A percentile compares a stretch with the other conserved stretches of the same genome.
phyloP scores from a whole-genome alignment of 306 rosid species.

The Quercus cerris region DNA sequence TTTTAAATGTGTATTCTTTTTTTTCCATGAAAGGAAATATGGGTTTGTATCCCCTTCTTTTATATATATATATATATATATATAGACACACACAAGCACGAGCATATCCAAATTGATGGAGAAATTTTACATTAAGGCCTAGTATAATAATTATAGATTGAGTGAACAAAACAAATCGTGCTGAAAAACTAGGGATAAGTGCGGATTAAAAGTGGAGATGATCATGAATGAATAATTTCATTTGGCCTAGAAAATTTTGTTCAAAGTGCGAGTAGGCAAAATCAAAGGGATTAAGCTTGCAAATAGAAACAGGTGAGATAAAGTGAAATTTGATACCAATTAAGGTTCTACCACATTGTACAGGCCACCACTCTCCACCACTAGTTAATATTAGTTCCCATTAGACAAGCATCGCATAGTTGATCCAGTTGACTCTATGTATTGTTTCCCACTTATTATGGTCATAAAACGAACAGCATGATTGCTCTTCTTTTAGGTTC shows the following conservation, averaged over 20 bases:
- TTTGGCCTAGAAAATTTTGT: too few relatives aligned
- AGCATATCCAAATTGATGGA: not conserved
- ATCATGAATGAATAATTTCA: not conserved
- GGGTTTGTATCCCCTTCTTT: too few relatives aligned
- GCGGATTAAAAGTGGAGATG: not conserved
- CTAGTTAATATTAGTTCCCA: not conserved
- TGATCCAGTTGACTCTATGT: conserved; percentile 38
- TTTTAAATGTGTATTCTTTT: too few relatives aligned
- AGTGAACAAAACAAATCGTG: not conserved
- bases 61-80: too few relatives aligned
- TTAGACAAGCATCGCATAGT: conserved; percentile 9
- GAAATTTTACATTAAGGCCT: not conserved
- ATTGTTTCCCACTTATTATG: conserved; percentile 48
- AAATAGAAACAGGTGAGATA: not conserved
- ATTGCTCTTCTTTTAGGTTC: conserved; percentile 1
- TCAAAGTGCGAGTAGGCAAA: not conserved
- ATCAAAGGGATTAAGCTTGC: not conserved
- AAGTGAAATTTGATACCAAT: not conserved
- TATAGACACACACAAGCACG: too few relatives aligned
- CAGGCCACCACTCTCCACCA: conserved; percentile 9
- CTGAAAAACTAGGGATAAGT: not conserved
- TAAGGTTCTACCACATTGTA: not conserved
- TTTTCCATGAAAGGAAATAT: too few relatives aligned
- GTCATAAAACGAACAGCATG: conserved; percentile 25
- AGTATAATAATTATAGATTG: not conserved